These are phyloP conservation scores for Penicillium atrosanguineum DNA, from an alignment of 495 filamentous ascomycete genomes.

Conservation along the genomic window DNA sequence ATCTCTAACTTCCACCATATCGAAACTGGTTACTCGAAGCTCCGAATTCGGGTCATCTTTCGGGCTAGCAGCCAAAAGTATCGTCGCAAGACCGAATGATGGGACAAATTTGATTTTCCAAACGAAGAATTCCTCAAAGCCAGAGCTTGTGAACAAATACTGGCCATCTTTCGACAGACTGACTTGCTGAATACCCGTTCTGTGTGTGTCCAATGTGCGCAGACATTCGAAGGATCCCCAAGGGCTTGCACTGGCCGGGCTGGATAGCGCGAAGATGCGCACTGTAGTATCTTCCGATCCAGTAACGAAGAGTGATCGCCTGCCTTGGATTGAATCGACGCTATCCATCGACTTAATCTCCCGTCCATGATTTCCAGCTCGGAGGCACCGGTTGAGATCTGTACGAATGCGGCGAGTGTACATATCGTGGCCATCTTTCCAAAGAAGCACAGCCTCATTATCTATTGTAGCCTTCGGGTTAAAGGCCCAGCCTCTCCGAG, in stretches of 20 bases:
- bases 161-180: slow-evolving; percentile 63
- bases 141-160: slow-evolving; percentile 80
- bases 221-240: slow-evolving; percentile 50
- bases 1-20: slow-evolving; percentile 45
- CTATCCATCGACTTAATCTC: slow-evolving; percentile 81
- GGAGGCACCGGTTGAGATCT: slow-evolving; percentile 52
- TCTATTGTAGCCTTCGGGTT: slow-evolving; percentile 28
- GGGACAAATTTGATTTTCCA: slow-evolving; percentile 66
- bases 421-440: slow-evolving; percentile 46
- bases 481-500: slow-evolving; percentile 68
- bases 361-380: slow-evolving; percentile 74
- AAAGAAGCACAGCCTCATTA: slow-evolving; percentile 43
- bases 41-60: slow-evolving; percentile 62
- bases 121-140: slow-evolving; percentile 82
- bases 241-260: slow-evolving; percentile 15
- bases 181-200: slow-evolving; percentile 78
- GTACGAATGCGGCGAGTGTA: slow-evolving; percentile 47
- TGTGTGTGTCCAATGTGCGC: slow-evolving; percentile 69
- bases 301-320: slow-evolving; percentile 59
- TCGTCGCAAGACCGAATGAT: slow-evolving; percentile 53
- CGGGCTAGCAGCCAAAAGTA: slow-evolving; percentile 61
- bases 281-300: slow-evolving; percentile 89
- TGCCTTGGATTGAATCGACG: slow-evolving; percentile 18
- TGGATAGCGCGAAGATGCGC: slow-evolving; percentile 48
- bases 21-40: slow-evolving; percentile 75